Evolutionary conservation across 495 filamentous ascomycete genomes (phyloP).

Genomic region (Hypoxylon fragiforme): DNA sequence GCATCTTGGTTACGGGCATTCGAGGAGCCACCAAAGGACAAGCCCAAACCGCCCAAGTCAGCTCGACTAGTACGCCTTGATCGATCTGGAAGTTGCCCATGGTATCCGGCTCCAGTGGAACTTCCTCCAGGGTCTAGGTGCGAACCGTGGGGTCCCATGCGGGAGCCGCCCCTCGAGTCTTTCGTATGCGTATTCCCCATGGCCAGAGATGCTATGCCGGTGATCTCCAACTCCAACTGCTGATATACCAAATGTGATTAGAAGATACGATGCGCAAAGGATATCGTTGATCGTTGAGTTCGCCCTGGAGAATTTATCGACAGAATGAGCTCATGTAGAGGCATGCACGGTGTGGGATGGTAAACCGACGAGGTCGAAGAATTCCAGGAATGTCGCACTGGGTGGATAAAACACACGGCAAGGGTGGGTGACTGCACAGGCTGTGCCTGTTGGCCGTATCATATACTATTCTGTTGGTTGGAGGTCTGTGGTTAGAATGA

Average conservation of each 20-base stretch:
- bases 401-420: too few relatives aligned
- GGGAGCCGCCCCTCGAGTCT: constrained; percentile 54
- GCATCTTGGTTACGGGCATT: constrained; percentile 35
- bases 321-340: too few relatives aligned
- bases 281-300: too few relatives aligned
- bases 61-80: constrained; percentile 32
- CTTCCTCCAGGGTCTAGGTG: constrained; percentile 36
- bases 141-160: constrained; percentile 42
- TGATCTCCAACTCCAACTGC: neutral
- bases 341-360: too few relatives aligned
- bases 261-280: neutral
- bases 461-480: constrained; percentile 8
- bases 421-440: neutral
- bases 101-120: constrained; percentile 41
- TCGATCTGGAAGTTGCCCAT: constrained; percentile 43
- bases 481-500: constrained; percentile 13
- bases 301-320: too few relatives aligned
- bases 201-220: neutral
- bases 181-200: constrained; percentile 68
- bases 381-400: neutral
- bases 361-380: too few relatives aligned
- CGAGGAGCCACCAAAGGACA: constrained; percentile 24
- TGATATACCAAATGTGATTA: neutral
- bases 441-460: constrained; percentile 7
- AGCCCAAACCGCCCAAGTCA: constrained; percentile 34